These are phyloP conservation scores for Pseudozyma thailandica DNA, from an alignment of 1,284 basidiomycete genomes.

Conservation along the genomic window DNA sequence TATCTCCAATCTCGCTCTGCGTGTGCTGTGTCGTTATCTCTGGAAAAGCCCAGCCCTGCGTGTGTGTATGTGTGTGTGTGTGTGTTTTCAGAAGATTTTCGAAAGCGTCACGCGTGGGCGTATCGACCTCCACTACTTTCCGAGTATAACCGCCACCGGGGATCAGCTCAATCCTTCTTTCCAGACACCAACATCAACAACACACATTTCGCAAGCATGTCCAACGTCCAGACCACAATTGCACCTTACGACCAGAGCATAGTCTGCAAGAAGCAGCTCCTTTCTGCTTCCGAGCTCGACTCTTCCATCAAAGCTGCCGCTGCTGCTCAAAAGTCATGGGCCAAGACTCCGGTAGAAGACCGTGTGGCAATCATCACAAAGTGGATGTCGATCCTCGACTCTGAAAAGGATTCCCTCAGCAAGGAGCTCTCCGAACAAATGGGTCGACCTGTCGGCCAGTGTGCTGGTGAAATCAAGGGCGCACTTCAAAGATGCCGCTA, in stretches of 20 bases:
- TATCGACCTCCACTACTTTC: too few species aligned
- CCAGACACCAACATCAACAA: constrained; percentile 5
- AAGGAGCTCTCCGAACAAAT: constrained; percentile 81
- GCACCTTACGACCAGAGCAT: constrained; percentile 71
- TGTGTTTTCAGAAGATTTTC: too few species aligned
- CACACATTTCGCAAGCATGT: constrained; percentile 25
- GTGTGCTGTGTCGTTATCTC: too few species aligned
- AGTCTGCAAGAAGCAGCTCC: constrained; percentile 69
- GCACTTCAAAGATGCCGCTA: constrained; percentile 83
- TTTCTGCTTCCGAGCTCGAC: constrained; percentile 73
- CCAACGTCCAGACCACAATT: constrained; percentile 71
- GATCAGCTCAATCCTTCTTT: background rate
- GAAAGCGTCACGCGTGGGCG: too few species aligned
- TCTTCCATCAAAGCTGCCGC: constrained; percentile 73
- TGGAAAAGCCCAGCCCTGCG: too few species aligned
- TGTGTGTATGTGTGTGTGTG: too few species aligned
- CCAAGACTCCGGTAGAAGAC: constrained; percentile 75
- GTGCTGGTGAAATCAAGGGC: constrained; percentile 81
- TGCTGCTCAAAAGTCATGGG: constrained; percentile 80
- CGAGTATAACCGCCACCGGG: background rate
- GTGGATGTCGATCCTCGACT: constrained; percentile 77
- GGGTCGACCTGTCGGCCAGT: constrained; percentile 84
- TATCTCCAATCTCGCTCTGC: background rate
- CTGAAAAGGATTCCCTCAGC: constrained; percentile 77
- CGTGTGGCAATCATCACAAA: constrained; percentile 78